phyloP scores from a whole-genome alignment of 148 eudicot genomes.

The Camellia sinensis region DNA sequence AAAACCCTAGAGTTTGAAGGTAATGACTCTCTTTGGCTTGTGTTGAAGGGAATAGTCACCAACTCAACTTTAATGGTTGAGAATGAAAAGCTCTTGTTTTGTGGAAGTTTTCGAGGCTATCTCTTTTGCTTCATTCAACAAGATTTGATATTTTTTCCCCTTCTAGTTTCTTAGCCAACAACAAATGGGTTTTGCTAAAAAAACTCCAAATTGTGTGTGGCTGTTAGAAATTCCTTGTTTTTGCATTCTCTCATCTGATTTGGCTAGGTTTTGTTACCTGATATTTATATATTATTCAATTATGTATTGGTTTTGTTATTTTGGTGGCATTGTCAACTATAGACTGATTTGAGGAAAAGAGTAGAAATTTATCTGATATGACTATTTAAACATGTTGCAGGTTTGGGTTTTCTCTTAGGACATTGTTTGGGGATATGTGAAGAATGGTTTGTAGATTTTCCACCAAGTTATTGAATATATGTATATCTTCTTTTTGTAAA shows the following conservation, averaged over 20 bases:
- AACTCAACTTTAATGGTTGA: not conserved
- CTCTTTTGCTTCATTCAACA: slow-evolving; percentile 1
- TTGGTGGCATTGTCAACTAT: not conserved
- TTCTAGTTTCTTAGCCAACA: not conserved
- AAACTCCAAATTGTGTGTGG: not conserved
- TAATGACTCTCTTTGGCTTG: not conserved
- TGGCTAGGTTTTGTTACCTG: not conserved
- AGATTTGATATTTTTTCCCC: not conserved
- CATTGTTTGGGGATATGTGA: slow-evolving; percentile 7
- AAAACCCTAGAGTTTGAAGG: too few relatives aligned
- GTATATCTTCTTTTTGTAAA: slow-evolving; percentile 73
- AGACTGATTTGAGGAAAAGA: not conserved
- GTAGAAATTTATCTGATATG: slow-evolving; percentile 3
- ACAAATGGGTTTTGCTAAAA: not conserved
- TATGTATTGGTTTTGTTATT: not conserved
- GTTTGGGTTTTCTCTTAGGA: not conserved
- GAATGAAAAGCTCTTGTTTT: not conserved
- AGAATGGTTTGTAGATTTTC: slow-evolving; percentile 50
- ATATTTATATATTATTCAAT: not conserved
- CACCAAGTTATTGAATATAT: slow-evolving; percentile 72
- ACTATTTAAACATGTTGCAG: slow-evolving; percentile 6
- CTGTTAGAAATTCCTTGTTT: not conserved
- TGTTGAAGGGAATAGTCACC: not conserved
- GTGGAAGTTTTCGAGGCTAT: not conserved
- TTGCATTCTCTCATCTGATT: not conserved